Evolutionary conservation across 495 filamentous ascomycete genomes (phyloP).

Genomic region (Neurospora cerealis): DNA sequence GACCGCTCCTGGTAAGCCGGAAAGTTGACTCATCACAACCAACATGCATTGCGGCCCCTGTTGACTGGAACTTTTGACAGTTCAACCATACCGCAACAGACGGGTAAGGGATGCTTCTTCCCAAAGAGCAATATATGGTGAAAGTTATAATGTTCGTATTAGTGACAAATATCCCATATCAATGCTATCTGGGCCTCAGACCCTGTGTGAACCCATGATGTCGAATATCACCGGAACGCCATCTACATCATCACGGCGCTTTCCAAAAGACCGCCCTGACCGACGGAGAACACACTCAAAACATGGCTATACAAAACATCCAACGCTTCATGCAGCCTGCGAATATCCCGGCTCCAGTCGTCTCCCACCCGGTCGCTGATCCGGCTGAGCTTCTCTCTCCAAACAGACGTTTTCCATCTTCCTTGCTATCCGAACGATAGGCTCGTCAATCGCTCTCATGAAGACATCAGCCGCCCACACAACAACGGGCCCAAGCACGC

Average conservation of each 20-base stretch:
- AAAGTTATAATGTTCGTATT: background rate
- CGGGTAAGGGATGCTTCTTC: background rate
- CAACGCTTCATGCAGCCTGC: constrained; percentile 7
- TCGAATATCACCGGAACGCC: background rate
- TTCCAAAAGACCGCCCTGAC: background rate
- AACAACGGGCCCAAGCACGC: constrained; percentile 39
- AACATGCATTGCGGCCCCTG: background rate
- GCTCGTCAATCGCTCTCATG: constrained; percentile 48
- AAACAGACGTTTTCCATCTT: constrained; percentile 37
- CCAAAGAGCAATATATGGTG: background rate
- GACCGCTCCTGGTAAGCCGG: background rate
- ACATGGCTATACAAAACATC: background rate
- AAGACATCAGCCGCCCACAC: constrained; percentile 51
- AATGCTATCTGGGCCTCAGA: background rate
- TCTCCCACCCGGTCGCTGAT: constrained; percentile 1
- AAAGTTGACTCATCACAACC: background rate
- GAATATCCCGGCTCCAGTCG: constrained; percentile 15
- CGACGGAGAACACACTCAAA: background rate
- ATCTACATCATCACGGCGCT: background rate
- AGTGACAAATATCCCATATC: background rate
- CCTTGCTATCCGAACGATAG: constrained; percentile 45
- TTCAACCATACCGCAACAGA: background rate
- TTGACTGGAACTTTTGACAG: background rate
- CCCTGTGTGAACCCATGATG: background rate
- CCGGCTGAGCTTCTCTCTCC: constrained; percentile 14